A percentile compares a stretch with the other conserved stretches of the same genome.
These are phyloP conservation scores for Colletotrichum costaricense DNA, from an alignment of 2,329 filamentous ascomycete genomes.

Conservation along the genomic window DNA sequence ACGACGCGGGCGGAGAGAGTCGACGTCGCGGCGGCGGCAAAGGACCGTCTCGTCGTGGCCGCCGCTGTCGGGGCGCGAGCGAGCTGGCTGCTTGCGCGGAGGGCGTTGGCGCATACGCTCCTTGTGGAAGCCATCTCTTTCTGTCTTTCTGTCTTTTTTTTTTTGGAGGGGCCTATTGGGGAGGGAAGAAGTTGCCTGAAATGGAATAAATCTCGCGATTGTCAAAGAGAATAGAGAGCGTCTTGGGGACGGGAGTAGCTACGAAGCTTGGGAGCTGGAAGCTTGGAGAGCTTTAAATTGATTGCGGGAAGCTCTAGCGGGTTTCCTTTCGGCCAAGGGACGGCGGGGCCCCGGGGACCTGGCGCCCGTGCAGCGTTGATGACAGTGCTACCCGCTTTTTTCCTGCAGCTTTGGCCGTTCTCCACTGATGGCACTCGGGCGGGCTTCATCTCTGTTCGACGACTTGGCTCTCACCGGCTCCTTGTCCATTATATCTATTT, in stretches of 20 bases:
- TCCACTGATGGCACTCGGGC: not conserved
- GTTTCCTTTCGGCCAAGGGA: not conserved
- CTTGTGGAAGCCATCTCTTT: conserved; percentile 7
- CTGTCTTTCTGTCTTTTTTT: not conserved
- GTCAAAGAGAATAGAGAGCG: not conserved
- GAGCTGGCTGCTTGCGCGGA: not conserved
- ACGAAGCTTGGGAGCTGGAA: not conserved
- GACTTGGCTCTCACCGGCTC: too few species aligned
- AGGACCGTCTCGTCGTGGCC: conserved; percentile 15
- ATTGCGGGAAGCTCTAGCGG: not conserved
- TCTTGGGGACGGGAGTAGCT: not conserved
- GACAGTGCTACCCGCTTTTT: not conserved
- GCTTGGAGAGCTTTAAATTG: not conserved
- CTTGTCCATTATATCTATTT: not conserved
- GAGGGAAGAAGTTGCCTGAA: not conserved
- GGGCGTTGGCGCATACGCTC: conserved; percentile 1
- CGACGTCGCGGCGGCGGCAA: not conserved
- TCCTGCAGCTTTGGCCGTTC: not conserved
- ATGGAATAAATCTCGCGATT: too few species aligned
- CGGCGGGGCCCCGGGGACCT: not conserved
- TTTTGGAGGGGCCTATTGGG: not conserved
- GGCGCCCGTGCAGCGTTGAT: not conserved
- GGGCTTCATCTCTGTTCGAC: not conserved
- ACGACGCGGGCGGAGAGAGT: not conserved
- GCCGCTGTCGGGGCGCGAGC: not conserved